phyloP scores from a whole-genome alignment of 1,284 basidiomycete genomes.

The Hortiboletus rubellus region DNA sequence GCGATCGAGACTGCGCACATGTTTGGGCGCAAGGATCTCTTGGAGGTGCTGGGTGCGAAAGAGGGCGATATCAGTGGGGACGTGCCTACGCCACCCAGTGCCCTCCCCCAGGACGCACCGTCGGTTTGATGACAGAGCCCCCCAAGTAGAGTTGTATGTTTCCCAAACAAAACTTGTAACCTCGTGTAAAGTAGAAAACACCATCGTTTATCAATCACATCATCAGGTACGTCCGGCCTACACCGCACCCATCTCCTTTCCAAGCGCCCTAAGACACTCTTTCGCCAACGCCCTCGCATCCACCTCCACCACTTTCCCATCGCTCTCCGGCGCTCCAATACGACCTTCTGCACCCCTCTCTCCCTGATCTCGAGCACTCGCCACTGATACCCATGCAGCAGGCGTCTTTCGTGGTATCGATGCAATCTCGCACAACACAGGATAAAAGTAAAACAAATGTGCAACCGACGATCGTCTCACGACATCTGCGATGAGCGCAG shows the following conservation, averaged over 20 bases:
- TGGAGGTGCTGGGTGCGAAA: slow-evolving; percentile 55
- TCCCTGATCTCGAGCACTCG: slow-evolving; percentile 1
- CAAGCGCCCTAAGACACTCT: slow-evolving; percentile 70
- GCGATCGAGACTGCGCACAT: slow-evolving; percentile 73
- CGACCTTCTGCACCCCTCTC: slow-evolving; percentile 15
- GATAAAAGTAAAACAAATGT: slow-evolving; percentile 85
- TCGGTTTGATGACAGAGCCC: background rate
- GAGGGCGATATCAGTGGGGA: slow-evolving; percentile 49
- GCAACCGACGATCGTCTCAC: slow-evolving; percentile 71
- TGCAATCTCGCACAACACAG: slow-evolving; percentile 74
- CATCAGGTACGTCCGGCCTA: slow-evolving; percentile 6
- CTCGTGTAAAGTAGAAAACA: background rate
- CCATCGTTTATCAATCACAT: too few species aligned
- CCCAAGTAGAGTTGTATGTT: background rate
- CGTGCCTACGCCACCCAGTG: slow-evolving; percentile 29
- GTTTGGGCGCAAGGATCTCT: slow-evolving; percentile 57
- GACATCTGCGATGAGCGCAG: slow-evolving; percentile 61
- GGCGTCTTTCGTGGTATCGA: slow-evolving; percentile 67
- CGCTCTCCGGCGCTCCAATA: slow-evolving; percentile 33
- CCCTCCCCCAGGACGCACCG: background rate
- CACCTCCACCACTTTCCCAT: slow-evolving; percentile 47
- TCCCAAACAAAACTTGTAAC: background rate
- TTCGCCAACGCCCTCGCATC: slow-evolving; percentile 68
- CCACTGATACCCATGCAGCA: slow-evolving; percentile 55
- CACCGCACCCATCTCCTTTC: slow-evolving; percentile 63